Conservation (phyloP, 257 asterid genomes). For the Coffea eugenioides region DNA sequence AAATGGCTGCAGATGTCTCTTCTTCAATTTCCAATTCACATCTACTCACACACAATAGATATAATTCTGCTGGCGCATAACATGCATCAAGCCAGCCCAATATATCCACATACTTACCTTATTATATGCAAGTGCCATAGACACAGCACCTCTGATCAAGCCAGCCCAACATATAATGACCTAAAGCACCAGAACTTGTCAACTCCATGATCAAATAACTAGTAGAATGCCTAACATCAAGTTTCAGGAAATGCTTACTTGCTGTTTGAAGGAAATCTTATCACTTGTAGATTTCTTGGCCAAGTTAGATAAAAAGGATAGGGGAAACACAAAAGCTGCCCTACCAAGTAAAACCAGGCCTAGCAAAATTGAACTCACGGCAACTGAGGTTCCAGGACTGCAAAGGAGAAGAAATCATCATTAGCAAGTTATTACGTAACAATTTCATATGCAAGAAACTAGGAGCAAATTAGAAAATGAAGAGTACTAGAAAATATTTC, state of each 20-base stretch:
- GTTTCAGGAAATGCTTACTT: constrained; percentile 26
- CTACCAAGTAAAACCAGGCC: constrained; percentile 34
- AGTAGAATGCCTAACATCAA: neutral
- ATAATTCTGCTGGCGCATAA: neutral
- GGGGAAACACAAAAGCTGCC: constrained; percentile 46
- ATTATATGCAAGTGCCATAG: constrained; percentile 48
- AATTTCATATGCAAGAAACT: neutral
- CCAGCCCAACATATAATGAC: constrained; percentile 52
- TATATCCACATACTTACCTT: constrained; percentile 21
- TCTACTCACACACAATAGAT: neutral
- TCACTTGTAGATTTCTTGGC: constrained; percentile 33
- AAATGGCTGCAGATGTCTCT: neutral
- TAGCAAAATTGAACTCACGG: constrained; percentile 37
- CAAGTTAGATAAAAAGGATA: constrained; percentile 38
- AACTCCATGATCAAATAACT: neutral
- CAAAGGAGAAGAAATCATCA: constrained; percentile 3
- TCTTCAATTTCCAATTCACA: neutral
- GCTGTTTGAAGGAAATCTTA: constrained; percentile 30
- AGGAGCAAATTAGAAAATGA: neutral
- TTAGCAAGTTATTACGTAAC: too few relatives aligned
- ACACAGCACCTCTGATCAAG: constrained; percentile 45
- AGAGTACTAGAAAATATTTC: neutral
- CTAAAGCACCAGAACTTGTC: constrained; percentile 19
- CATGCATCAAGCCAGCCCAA: neutral
- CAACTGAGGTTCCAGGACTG: constrained; percentile 41